These are phyloP conservation scores for Syzygium syzygioides DNA, from an alignment of 441 rosid genomes.

Conservation along the genomic window DNA sequence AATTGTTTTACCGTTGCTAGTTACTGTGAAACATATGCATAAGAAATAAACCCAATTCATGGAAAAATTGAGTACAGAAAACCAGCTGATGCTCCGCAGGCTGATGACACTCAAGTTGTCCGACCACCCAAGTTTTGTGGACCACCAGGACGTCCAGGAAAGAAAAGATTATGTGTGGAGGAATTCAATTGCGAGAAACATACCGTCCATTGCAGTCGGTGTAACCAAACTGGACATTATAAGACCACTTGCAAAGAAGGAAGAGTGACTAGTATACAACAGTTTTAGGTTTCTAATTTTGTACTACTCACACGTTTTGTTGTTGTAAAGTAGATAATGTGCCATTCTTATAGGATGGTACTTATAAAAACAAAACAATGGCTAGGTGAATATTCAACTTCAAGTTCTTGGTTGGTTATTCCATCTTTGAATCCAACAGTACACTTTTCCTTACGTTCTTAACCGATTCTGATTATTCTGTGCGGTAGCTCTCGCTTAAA, in stretches of 20 bases:
- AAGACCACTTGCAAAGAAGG: constrained; percentile 58
- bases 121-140: constrained; percentile 45
- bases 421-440: not conserved
- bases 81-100: constrained; percentile 11
- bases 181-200: constrained; percentile 42
- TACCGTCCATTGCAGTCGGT: constrained; percentile 46
- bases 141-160: constrained; percentile 58
- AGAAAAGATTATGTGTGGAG: constrained; percentile 45
- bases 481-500: too few species aligned
- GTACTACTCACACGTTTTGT: not conserved
- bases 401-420: not conserved
- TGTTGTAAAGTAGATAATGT: not conserved
- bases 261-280: constrained; percentile 25
- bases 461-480: too few species aligned
- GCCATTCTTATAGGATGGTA: not conserved
- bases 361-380: not conserved
- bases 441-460: too few species aligned
- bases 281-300: constrained; percentile 22
- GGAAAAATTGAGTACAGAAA: constrained; percentile 32
- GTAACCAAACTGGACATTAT: constrained; percentile 57
- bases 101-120: constrained; percentile 28
- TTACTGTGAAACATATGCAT: constrained; percentile 36
- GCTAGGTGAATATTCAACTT: not conserved
- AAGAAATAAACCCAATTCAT: constrained; percentile 29
- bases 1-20: constrained; percentile 42